Base-by-base conservation (phyloP, 2,329 filamentous ascomycete genomes). In the Westerdykella sp. region DNA sequence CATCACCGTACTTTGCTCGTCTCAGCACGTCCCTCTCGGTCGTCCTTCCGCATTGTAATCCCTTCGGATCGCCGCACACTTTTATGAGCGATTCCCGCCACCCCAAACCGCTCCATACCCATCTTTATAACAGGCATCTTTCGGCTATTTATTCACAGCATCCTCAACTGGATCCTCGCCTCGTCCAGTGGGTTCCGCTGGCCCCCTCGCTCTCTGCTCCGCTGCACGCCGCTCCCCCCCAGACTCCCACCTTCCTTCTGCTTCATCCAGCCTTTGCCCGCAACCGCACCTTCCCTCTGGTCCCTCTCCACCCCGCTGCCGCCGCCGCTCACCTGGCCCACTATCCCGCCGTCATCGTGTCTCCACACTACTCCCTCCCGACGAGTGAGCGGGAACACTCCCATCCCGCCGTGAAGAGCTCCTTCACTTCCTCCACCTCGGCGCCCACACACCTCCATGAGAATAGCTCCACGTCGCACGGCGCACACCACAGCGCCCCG, bases 261-360 rank as follows among this genome's bases (percentile, higher is more conserved):
- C 55, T 58, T 48, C 56, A 59, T 42, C 57, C 62, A 23, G 25
- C 25, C 49, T 54, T 40, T 40, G 57, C 50, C 60, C 60, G 41
- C 55, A 62, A 37, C 51, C 56, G 44, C 58, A 50, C 53, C 53
- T 57, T 46, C 56, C 52, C 46, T 57, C 46, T 39, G 18, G 18
- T 3, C 6, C 18, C 18, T 21, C 18, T 37, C 25, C 57, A 54
- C 30, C 49, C 48, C 43, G 44, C 43, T 6, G 18, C 18, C 18
- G 18, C 18, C 49, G 44, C 47, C 44, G 34, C 46, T n/a, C 18
- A 37, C 12, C 43, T 39, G 18, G 50, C 54, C 42, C 46, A 51
- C 37, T 41, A 50, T 28, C 55, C 62, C 51, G 56, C 63, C 63
- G 60, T 62, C 61, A 66, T 57, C 57, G 63, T 68, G 65, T 68